Percentiles rank a stretch among this genome's conserved stretches.
These are phyloP conservation scores for Nicotiana undulata DNA, from an alignment of 257 asterid genomes.

Conservation along the genomic window DNA sequence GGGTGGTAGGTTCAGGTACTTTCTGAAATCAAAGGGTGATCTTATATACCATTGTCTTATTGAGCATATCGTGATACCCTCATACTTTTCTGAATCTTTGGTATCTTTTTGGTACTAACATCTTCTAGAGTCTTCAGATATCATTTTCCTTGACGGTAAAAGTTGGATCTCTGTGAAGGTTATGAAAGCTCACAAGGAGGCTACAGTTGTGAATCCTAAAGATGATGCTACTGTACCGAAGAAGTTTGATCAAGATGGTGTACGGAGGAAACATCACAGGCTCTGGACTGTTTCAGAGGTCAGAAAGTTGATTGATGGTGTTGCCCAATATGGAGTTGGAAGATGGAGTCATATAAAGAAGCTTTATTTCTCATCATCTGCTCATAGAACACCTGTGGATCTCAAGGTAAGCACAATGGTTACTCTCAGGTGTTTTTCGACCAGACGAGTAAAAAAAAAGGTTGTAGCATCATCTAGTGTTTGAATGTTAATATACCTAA, in stretches of 20 bases:
- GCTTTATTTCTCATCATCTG: constrained; percentile 63
- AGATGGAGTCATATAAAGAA: constrained; percentile 88
- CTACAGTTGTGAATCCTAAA: constrained; percentile 18
- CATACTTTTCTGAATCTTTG: neutral
- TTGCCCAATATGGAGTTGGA: constrained; percentile 85
- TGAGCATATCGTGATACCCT: neutral
- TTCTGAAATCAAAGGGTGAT: neutral
- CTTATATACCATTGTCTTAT: neutral
- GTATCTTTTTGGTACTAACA: neutral
- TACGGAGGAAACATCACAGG: constrained; percentile 76
- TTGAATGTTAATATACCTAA: neutral
- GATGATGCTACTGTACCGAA: constrained; percentile 22
- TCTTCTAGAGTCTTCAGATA: neutral
- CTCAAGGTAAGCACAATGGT: constrained; percentile 53
- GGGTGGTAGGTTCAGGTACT: neutral
- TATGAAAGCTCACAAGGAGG: constrained; percentile 6
- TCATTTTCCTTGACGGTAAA: neutral
- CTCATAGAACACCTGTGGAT: constrained; percentile 88
- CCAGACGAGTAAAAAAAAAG: neutral
- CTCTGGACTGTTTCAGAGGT: constrained; percentile 88
- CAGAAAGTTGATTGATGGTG: constrained; percentile 74
- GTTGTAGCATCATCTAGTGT: neutral
- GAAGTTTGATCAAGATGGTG: constrained; percentile 29
- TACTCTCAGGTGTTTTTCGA: neutral
- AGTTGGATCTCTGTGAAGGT: constrained; percentile 1